Base-by-base conservation (phyloP, 1,284 basidiomycete genomes). In the Veloporphyrellus conicus region DNA sequence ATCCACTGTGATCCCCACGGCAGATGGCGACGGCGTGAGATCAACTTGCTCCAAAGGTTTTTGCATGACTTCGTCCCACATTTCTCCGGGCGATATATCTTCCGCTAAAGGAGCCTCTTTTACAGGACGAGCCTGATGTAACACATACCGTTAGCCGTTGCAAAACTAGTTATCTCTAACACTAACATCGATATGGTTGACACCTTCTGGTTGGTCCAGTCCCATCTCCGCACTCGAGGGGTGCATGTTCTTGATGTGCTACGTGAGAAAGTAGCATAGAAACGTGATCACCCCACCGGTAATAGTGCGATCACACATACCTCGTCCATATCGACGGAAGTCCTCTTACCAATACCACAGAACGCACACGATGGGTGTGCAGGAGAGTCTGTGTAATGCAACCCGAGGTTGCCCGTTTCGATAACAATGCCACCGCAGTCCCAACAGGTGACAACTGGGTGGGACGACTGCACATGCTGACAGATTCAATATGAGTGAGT, bases 381-480 rank as follows among this genome's bases (percentile, higher is more conserved):
- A 7, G 50, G 19, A n/a, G 57, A 64, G 6, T 62, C 63, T 12
- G 57, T 32, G 15, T 66, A 66, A 41, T 63, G 61, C 27, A 35
- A 39, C 10, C 54, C 58, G 23, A 63, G 54, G 44, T 22, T 41
- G n/a, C 33, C 42, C 14, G 25, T 53, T 6, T 64, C 63, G 11
- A 65, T 40, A 8, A 63, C 54, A 3, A 53, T 39, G 5, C 61
- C 64, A 29, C 51, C 59, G 32, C 61, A 63, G 20, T 67, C 61
- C 61, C 61, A 63, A 43, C 61, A 63, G 33, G 62, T 61, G 12
- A 67, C 52, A 15, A 48, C 53, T 1, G 61, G 57, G 32, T 66
- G 61, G 31, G 52, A 53, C 1, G 43, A 47, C n/a, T 54, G 54
- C 23, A 59, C 42, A 6, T 63, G 61, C 61, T 63, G 35, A 32